Evolutionary conservation across 73 alveolate species (phyloP).

Genomic region (Paramecium bursaria): DNA sequence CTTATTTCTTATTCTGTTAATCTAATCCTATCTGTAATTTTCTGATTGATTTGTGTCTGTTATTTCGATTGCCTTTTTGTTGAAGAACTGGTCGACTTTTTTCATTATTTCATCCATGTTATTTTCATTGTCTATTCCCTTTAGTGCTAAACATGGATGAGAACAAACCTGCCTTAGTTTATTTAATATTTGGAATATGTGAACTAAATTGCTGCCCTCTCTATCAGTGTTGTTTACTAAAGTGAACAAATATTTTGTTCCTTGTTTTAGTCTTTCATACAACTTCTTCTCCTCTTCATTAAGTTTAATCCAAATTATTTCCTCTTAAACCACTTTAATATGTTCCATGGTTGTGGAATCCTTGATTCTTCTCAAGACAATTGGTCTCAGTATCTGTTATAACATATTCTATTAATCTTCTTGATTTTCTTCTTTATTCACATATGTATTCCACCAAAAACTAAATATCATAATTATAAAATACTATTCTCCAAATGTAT

Average conservation of each 20-base stretch:
- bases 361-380: constrained; percentile 59
- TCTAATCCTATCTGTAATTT: constrained; percentile 10
- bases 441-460: constrained; percentile 64
- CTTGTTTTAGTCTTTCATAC: neutral
- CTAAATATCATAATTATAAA: neutral
- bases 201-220: neutral
- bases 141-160: constrained; percentile 59
- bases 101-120: neutral
- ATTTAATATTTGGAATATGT: constrained; percentile 59
- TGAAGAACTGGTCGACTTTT: constrained; percentile 11
- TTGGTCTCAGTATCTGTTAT: constrained; percentile 12
- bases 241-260: constrained; percentile 37
- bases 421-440: constrained; percentile 47
- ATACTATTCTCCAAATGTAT: constrained; percentile 61
- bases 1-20: constrained; percentile 3
- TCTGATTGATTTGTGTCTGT: neutral
- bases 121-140: neutral
- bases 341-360: constrained; percentile 29
- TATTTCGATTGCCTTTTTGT: neutral
- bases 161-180: constrained; percentile 62
- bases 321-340: neutral
- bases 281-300: constrained; percentile 4
- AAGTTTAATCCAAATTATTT: constrained; percentile 13
- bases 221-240: neutral
- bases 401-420: constrained; percentile 53